Conservation (phyloP, 371 early-diverging fungal genomes). For the Haplosporangium sp. region DNA sequence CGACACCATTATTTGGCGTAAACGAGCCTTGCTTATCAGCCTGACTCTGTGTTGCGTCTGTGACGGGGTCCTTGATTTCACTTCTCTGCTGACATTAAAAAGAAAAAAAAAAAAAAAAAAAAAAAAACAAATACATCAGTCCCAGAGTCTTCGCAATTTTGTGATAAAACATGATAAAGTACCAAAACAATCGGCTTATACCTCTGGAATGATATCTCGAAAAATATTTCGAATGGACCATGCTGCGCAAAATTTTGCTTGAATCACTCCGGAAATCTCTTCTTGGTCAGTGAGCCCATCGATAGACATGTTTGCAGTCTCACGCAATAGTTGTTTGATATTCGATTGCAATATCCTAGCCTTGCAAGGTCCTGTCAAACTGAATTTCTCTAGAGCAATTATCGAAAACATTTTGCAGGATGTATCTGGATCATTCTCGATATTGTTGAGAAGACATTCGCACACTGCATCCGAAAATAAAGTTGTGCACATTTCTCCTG, state of each 20-base stretch:
- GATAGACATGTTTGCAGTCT: constrained; percentile 29
- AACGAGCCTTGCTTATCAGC: background rate
- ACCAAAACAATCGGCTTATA: background rate
- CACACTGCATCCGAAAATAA: constrained; percentile 52
- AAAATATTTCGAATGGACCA: constrained; percentile 53
- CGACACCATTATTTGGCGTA: background rate
- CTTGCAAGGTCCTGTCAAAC: constrained; percentile 54
- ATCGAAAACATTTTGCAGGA: constrained; percentile 55
- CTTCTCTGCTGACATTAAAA: too few relatives aligned
- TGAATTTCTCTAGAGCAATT: constrained; percentile 58
- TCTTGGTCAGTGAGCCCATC: constrained; percentile 37
- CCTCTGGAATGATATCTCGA: constrained; percentile 25
- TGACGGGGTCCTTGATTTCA: background rate
- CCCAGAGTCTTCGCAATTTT: background rate
- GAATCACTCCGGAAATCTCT: constrained; percentile 39
- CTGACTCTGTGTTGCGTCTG: background rate
- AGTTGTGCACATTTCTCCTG: constrained; percentile 47
- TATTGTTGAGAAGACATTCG: constrained; percentile 49
- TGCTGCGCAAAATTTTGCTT: constrained; percentile 54
- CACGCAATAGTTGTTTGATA: constrained; percentile 25
- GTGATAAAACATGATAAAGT: background rate
- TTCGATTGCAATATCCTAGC: constrained; percentile 41
- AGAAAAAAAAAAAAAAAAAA: too few relatives aligned
- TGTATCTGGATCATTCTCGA: constrained; percentile 50
- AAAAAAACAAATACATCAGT: too few relatives aligned